Evolutionary conservation across 768 basidiomycete species (phyloP).

Genomic region (Tricholomella constricta): DNA sequence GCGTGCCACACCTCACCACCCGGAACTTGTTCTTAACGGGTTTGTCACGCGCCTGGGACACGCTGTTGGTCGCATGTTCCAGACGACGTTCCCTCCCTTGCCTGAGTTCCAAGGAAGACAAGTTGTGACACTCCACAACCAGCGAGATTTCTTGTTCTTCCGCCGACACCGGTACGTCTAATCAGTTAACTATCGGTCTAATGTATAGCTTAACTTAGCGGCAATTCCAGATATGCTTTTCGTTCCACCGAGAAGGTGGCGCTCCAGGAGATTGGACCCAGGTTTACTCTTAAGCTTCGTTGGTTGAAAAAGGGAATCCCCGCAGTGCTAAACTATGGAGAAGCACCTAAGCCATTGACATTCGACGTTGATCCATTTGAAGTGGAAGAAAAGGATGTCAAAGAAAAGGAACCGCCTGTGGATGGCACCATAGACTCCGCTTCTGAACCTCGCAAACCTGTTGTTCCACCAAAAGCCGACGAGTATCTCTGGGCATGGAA

Average conservation of each 20-base stretch:
- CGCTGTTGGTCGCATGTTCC: constrained; percentile 92
- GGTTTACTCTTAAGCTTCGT: constrained; percentile 92
- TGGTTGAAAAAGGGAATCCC: constrained; percentile 90
- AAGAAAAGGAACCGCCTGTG: constrained; percentile 25
- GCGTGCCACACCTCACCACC: constrained; percentile 87
- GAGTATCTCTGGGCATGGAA: constrained; percentile 92
- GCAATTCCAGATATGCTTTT: constrained; percentile 77
- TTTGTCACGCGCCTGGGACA: constrained; percentile 95
- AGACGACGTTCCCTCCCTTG: constrained; percentile 92
- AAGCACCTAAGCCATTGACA: constrained; percentile 56
- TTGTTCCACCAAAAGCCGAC: constrained; percentile 66
- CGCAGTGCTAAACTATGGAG: constrained; percentile 70
- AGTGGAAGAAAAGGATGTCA: constrained; percentile 28
- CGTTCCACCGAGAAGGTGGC: constrained; percentile 88
- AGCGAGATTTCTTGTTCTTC: constrained; percentile 98
- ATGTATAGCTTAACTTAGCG: neutral
- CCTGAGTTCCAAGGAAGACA: constrained; percentile 96
- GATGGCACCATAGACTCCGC: constrained; percentile 20
- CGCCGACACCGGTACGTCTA: constrained; percentile 80
- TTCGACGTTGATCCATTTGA: constrained; percentile 48
- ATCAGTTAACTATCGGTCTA: neutral
- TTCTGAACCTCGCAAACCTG: constrained; percentile 28
- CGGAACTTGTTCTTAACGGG: constrained; percentile 93
- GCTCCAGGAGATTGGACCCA: constrained; percentile 96
- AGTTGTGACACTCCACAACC: constrained; percentile 96